These are phyloP conservation scores for Chloromonas sp. DNA, from an alignment of 163 green algal species.

Conservation along the genomic window DNA sequence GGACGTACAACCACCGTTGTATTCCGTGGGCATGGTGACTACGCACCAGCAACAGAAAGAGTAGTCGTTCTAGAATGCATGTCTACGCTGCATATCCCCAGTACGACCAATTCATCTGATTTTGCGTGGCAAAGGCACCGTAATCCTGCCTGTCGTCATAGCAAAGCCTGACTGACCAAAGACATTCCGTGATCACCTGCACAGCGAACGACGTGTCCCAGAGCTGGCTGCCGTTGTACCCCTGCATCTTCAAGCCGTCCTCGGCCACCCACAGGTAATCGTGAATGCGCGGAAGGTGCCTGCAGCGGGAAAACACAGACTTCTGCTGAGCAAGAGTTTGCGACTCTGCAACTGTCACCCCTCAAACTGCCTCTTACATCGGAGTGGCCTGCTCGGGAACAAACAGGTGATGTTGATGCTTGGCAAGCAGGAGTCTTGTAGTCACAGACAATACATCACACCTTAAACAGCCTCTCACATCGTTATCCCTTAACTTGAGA, in stretches of 20 bases:
- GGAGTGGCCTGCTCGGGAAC: background rate
- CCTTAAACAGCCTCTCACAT: too few relatives aligned
- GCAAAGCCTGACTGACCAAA: background rate
- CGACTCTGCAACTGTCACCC: background rate
- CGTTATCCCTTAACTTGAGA: too few relatives aligned
- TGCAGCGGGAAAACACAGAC: constrained; percentile 14
- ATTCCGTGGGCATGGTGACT: too few relatives aligned
- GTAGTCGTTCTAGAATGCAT: too few relatives aligned
- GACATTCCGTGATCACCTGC: constrained; percentile 48
- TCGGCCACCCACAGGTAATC: constrained; percentile 99
- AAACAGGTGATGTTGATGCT: background rate
- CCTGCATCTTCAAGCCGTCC: constrained; percentile 99
- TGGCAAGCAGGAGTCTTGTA: background rate
- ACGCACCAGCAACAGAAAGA: too few relatives aligned
- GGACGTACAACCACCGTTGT: too few relatives aligned
- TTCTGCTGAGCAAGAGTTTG: background rate
- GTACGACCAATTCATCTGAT: too few relatives aligned
- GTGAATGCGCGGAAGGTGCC: constrained; percentile 73
- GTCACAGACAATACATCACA: too few relatives aligned
- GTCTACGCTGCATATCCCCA: too few relatives aligned
- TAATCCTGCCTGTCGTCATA: too few relatives aligned
- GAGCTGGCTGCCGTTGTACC: constrained; percentile 96
- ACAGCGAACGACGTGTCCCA: constrained; percentile 96
- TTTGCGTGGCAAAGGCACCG: too few relatives aligned
- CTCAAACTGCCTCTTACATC: too few relatives aligned